Evolutionary conservation across 345 rosid genomes (phyloP).

Genomic region (Linum usitatissimum): DNA sequence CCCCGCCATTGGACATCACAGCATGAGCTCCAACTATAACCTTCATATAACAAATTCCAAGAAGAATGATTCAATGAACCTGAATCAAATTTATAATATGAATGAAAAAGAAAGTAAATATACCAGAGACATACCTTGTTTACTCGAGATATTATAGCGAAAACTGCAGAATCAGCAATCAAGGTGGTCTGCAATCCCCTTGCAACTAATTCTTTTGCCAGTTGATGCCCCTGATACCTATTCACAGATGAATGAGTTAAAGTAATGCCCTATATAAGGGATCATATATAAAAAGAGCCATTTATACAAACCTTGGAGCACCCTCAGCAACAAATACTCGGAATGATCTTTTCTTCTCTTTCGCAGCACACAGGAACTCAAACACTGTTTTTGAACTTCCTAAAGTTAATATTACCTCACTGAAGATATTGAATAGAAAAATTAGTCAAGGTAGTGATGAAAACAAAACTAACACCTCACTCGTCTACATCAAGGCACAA

Average conservation of each 20-base stretch:
- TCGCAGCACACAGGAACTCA: conserved; percentile 94
- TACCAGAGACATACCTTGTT: conserved; percentile 52
- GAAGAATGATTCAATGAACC: conserved; percentile 11
- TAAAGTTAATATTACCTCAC: conserved; percentile 94
- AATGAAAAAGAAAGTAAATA: not conserved
- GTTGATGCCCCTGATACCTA: conserved; percentile 92
- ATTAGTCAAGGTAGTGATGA: not conserved
- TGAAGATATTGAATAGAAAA: conserved; percentile 23
- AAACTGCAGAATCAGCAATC: conserved; percentile 93
- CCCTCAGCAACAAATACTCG: conserved; percentile 97
- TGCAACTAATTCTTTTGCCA: conserved; percentile 82
- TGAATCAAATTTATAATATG: not conserved
- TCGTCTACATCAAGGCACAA: not conserved
- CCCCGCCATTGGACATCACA: conserved; percentile 97
- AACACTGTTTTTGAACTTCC: conserved; percentile 95
- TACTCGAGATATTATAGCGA: conserved; percentile 96
- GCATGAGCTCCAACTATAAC: conserved; percentile 99
- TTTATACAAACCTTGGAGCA: conserved; percentile 74
- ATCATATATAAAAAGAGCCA: conserved; percentile 1
- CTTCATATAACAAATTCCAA: conserved; percentile 29
- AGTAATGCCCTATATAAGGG: not conserved
- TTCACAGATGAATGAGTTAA: not conserved
- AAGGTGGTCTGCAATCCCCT: conserved; percentile 91
- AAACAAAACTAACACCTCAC: not conserved
- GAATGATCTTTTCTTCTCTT: conserved; percentile 92